Conservation (phyloP, 2,329 filamentous ascomycete species). For the Stemphylium beticola region DNA sequence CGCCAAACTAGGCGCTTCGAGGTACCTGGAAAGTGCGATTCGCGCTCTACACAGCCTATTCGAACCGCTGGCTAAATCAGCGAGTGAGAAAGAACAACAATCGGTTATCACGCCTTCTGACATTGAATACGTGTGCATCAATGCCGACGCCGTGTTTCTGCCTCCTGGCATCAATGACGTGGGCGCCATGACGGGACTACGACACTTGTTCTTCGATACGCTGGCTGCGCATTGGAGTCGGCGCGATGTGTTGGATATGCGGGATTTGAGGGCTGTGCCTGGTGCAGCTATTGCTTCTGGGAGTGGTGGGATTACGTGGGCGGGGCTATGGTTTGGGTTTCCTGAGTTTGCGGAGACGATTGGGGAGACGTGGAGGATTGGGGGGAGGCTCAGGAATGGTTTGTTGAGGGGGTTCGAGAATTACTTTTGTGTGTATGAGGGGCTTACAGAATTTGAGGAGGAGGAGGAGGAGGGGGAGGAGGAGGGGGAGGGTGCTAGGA, state of each 20-base stretch:
- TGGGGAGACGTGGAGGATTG: neutral
- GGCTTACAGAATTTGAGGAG: neutral
- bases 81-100: neutral
- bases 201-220: constrained; percentile 24
- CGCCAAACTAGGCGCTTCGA: constrained; percentile 3
- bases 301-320: neutral
- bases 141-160: neutral
- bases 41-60: constrained; percentile 13
- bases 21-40: constrained; percentile 16
- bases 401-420: neutral
- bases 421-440: neutral
- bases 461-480: too few species aligned
- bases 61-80: constrained; percentile 8
- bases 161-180: neutral
- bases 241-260: constrained; percentile 4
- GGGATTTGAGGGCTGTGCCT: too few species aligned
- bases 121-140: constrained; percentile 16
- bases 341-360: neutral
- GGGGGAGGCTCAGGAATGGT: neutral
- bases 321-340: neutral
- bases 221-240: constrained; percentile 23
- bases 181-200: neutral
- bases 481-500: too few species aligned
- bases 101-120: constrained; percentile 14
- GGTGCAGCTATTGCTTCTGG: too few species aligned